Percentiles rank a stretch among this genome's conserved stretches.
These are phyloP conservation scores for Eucalyptus curtisii DNA, from an alignment of 345 rosid genomes.

Conservation along the genomic window DNA sequence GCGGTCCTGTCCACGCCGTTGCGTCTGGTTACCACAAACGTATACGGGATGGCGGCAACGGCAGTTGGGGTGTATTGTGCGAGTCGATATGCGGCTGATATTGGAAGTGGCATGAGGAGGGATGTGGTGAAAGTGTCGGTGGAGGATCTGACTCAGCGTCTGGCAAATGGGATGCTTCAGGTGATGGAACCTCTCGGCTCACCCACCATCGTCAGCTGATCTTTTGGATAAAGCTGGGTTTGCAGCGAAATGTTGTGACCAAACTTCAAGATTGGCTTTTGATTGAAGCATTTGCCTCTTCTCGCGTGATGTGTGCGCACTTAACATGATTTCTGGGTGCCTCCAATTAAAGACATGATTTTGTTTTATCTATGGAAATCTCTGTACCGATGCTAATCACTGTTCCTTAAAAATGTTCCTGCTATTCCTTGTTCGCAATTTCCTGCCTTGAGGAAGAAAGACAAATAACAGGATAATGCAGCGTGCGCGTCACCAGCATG, in stretches of 20 bases:
- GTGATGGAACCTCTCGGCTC: slow-evolving; percentile 25
- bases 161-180: slow-evolving; percentile 45
- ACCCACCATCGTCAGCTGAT: neutral
- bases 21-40: slow-evolving; percentile 63
- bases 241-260: neutral
- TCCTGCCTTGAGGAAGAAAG: neutral
- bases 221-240: neutral
- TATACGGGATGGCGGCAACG: slow-evolving; percentile 80
- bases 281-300: neutral
- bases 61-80: slow-evolving; percentile 72
- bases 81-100: slow-evolving; percentile 77
- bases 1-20: slow-evolving; percentile 63
- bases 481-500: too few relatives aligned
- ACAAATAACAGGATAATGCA: too few relatives aligned
- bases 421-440: neutral
- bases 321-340: neutral
- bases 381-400: neutral
- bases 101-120: slow-evolving; percentile 56
- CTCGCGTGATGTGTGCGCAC: neutral
- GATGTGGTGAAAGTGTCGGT: slow-evolving; percentile 60
- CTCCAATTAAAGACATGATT: neutral
- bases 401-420: neutral
- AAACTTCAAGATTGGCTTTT: neutral
- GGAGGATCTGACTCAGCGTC: slow-evolving; percentile 65
- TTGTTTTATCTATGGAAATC: neutral